Evolutionary conservation across 805 yeast species (phyloP).

Genomic region (Kluyveromyces siamensis): DNA sequence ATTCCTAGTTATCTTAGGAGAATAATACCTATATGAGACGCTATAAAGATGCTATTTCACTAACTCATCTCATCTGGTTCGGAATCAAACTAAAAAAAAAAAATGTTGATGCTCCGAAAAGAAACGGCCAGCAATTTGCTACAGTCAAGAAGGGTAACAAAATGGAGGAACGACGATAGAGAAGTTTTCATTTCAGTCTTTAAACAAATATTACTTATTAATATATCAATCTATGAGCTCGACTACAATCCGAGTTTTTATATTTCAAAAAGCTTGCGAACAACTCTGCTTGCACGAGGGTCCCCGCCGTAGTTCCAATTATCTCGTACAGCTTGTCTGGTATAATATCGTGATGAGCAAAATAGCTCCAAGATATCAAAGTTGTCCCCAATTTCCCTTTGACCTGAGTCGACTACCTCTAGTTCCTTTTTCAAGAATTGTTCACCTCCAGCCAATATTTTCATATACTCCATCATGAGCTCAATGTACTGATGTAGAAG

Average conservation of each 20-base stretch:
- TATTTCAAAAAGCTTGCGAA: slow-evolving; percentile 22
- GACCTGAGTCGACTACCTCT: slow-evolving; percentile 9
- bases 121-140: background rate
- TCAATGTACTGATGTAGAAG: slow-evolving; percentile 17
- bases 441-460: slow-evolving; percentile 26
- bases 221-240: background rate
- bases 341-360: slow-evolving; percentile 22
- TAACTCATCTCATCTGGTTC: background rate
- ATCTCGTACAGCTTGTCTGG: slow-evolving; percentile 24
- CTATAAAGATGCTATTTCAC: too few species aligned
- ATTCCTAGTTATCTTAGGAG: background rate
- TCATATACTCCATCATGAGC: slow-evolving; percentile 22
- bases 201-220: background rate
- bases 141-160: background rate
- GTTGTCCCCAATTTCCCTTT: slow-evolving; percentile 22
- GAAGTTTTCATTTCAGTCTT: background rate
- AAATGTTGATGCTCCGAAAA: background rate
- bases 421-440: slow-evolving; percentile 19
- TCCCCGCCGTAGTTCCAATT: slow-evolving; percentile 16
- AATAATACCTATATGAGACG: background rate
- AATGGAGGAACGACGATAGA: background rate
- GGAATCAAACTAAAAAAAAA: background rate
- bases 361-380: slow-evolving; percentile 31
- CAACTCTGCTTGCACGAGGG: slow-evolving; percentile 16
- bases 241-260: slow-evolving; percentile 1